Base-by-base conservation (phyloP, 768 basidiomycete species). In the Cubamyces sp. region DNA sequence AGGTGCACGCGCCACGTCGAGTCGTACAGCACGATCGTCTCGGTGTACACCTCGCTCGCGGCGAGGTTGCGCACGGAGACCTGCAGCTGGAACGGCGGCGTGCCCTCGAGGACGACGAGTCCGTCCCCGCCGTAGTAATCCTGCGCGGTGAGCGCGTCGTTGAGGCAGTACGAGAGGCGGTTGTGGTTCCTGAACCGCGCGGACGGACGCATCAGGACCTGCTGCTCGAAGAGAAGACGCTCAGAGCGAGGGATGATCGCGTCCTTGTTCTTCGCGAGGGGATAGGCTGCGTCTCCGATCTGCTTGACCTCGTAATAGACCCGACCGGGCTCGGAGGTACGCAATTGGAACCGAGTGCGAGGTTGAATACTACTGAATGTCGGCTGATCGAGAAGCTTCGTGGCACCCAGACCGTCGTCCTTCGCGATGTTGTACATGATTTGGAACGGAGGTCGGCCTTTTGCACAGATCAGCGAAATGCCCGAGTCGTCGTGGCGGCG, bases 401-500 rank as follows among this genome's bases (percentile, higher is more conserved):
- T 90, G 6, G 85, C 88, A 4, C 91, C 90, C 18, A 78, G 77
- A 9, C 88, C 89, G 55, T 78, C 81, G 54, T 87, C 82, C 71
- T 84, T 82, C 0, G 89, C 92, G 56, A 94, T 85, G 66, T 92
- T 91, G 74, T 96, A 97, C 82, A 85, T 88, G 64, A 96, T 87
- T 71, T 96, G 89, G 83, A 96, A 98, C 0, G 95, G 95, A n/a
- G 93, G 87, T 21, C 87, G 86, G 53, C 95, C 95, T 91, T n/a
- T 19, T 2, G 15, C 25, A 60, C 37, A n/a, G 18, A 28, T 51
- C 45, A 54, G 30, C 6, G 3, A 16, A 25, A 18, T 5, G 25
- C 6, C 34, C 18, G 39, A 23, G 21, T 15, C 34, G 46, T 23
- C 18, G 9, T 40, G 16, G 14, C 19, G 4, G 23, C 34, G 11